Percentiles rank a stretch among this genome's conserved stretches.
phyloP scores from a whole-genome alignment of 179 eudicot species.

The Gypsophila paniculata region DNA sequence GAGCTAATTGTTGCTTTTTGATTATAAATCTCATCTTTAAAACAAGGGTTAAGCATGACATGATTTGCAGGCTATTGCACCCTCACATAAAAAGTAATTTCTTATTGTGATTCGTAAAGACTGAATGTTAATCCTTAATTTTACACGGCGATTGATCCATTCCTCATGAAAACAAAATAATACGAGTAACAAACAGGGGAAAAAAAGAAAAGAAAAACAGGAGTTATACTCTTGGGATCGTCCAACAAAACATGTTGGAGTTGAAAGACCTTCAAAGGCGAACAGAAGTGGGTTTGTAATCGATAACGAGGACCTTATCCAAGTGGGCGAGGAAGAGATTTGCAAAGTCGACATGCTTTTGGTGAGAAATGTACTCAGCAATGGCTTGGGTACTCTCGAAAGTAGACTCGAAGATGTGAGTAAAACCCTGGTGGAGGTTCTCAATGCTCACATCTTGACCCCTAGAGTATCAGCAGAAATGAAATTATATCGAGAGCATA shows the following conservation, averaged over 20 bases:
- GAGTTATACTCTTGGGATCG: background rate
- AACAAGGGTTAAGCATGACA: too few species aligned
- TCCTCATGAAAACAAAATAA: too few species aligned
- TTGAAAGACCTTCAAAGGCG: slow-evolving; percentile 25
- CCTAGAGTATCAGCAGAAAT: slow-evolving; percentile 35
- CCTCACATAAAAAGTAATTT: background rate
- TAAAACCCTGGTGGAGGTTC: slow-evolving; percentile 76
- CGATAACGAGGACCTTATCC: slow-evolving; percentile 58
- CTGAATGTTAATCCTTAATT: background rate
- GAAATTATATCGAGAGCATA: too few species aligned
- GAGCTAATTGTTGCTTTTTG: too few species aligned
- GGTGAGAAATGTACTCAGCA: slow-evolving; percentile 59
- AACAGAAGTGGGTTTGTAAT: slow-evolving; percentile 57
- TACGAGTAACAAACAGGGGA: too few species aligned
- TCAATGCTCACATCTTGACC: slow-evolving; percentile 70
- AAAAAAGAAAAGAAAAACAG: background rate
- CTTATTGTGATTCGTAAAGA: background rate
- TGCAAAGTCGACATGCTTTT: slow-evolving; percentile 60
- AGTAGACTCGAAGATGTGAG: slow-evolving; percentile 72
- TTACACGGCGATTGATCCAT: too few species aligned
- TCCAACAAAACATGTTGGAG: background rate
- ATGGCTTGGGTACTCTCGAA: slow-evolving; percentile 65
- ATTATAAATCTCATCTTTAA: too few species aligned
- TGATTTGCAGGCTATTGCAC: too few species aligned
- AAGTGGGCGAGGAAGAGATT: slow-evolving; percentile 36